These are phyloP conservation scores for Cladophialophora yegresii DNA, from an alignment of 2,329 filamentous ascomycete genomes.

Conservation along the genomic window DNA sequence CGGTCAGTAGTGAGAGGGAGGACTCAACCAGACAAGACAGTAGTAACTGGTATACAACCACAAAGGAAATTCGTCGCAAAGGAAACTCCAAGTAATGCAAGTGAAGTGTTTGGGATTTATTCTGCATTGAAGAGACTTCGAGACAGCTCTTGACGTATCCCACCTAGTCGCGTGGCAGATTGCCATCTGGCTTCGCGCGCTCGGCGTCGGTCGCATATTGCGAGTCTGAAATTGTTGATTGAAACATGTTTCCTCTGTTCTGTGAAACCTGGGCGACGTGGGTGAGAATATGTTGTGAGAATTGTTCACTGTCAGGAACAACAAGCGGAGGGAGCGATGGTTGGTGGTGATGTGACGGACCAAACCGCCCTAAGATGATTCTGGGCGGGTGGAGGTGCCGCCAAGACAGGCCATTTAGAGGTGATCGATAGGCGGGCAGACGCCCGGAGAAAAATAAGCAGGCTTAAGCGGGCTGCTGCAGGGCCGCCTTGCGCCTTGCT, in stretches of 20 bases:
- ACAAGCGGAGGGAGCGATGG: constrained; percentile 12
- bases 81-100: neutral
- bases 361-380: neutral
- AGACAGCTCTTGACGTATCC: neutral
- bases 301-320: constrained; percentile 14
- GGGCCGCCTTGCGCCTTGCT: constrained; percentile 17
- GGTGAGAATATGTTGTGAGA: neutral
- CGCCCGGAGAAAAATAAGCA: constrained; percentile 5
- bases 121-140: neutral
- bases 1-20: neutral
- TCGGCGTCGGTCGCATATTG: neutral
- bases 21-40: neutral
- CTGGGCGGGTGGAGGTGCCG: constrained; percentile 11
- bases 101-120: neutral
- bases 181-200: neutral
- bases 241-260: constrained; percentile 26
- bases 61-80: constrained; percentile 5
- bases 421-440: constrained; percentile 22
- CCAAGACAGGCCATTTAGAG: constrained; percentile 17
- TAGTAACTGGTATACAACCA: neutral
- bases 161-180: neutral
- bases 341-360: constrained; percentile 18
- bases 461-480: neutral
- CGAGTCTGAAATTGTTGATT: constrained; percentile 10
- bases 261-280: constrained; percentile 16